Base-by-base conservation (phyloP, 2,329 filamentous ascomycete species). In the Pleurostoma richardsiae region DNA sequence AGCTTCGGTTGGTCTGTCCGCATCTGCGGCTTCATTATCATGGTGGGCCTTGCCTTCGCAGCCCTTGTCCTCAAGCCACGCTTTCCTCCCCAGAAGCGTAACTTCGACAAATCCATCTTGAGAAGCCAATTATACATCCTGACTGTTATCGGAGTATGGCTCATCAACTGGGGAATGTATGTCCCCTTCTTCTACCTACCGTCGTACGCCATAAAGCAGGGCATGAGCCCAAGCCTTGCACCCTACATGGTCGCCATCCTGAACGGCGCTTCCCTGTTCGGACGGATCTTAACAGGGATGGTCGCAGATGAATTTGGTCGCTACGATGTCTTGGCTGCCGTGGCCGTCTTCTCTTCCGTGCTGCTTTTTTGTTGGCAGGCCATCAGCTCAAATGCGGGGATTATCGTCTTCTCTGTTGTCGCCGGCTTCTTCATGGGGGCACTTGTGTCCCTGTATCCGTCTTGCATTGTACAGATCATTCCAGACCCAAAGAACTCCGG, bases 241-340 rank as follows among this genome's bases (percentile, higher is more conserved):
- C 84, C 83, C 54, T 88, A 87, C 56, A 70, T 87, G 11, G 67
- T 88, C 4, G 74, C 83, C 2, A 80, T 88, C 46, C 70, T 86
- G 55, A 88, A 88, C 56, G 77, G 73, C 0, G 77, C 81, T 3
- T 82, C 77, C 1, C 72, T 74, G 0, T 72, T 79, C 38, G 82
- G 81, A 0, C 76, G 78, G 5, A 63, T 81, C 41, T 54, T 84
- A 28, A 77, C 76, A 0, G 79, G 84, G 47, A 74, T 72, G 46
- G 66, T 69, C 38, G 79, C 80, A 0, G 70, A 76, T 0, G 48
- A 64, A 68, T 60, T 65, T 33, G 74, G 74, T 3, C 70, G 73
- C 0, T 51, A 49, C 44, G 49, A 51, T 27, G 49, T 88, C 3
- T 74, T 83, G 1, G 79, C 88, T 43, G 70, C 86, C 54, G 88